phyloP scores from a whole-genome alignment of 2,329 filamentous ascomycete genomes.

The Biscogniauxia sp. region DNA sequence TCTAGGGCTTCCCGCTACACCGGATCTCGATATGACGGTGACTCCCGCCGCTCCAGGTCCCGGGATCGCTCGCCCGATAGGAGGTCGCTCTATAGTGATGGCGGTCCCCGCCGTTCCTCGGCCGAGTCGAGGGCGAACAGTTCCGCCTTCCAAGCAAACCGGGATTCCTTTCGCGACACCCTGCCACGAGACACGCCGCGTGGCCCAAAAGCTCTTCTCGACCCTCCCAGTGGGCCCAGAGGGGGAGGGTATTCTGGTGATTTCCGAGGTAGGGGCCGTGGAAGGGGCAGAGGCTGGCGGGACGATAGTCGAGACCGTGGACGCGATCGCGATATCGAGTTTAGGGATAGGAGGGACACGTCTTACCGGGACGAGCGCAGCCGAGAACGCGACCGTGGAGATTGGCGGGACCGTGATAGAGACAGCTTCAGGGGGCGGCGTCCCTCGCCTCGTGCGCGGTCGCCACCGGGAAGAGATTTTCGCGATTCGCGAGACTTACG shows the following conservation, averaged over 20 bases:
- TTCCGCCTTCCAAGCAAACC: conserved; percentile 58
- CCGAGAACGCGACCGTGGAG: conserved; percentile 53
- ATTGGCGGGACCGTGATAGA: conserved; percentile 51
- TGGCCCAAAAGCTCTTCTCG: conserved; percentile 76
- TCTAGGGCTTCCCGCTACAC: conserved; percentile 53
- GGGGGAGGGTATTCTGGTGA: conserved; percentile 66
- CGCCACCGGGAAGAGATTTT: conserved; percentile 63
- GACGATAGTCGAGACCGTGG: conserved; percentile 62
- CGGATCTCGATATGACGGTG: conserved; percentile 60
- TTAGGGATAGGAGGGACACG: conserved; percentile 51
- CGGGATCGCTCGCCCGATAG: conserved; percentile 68
- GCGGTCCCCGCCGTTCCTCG: conserved; percentile 68
- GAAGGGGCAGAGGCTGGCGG: conserved; percentile 55
- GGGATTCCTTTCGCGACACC: conserved; percentile 57
- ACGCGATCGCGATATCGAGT: conserved; percentile 60
- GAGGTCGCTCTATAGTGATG: conserved; percentile 55
- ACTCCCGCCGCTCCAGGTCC: conserved; percentile 61
- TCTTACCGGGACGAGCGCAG: conserved; percentile 58
- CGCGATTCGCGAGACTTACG: conserved; percentile 52
- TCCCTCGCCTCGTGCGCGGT: conserved; percentile 59
- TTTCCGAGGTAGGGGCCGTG: conserved; percentile 58
- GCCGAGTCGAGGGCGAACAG: conserved; percentile 56
- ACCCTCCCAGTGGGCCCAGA: conserved; percentile 65
- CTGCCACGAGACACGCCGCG: conserved; percentile 70
- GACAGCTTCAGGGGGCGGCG: conserved; percentile 57